Conservation (phyloP, 495 filamentous ascomycete species). For the Cladorrhinum samala region DNA sequence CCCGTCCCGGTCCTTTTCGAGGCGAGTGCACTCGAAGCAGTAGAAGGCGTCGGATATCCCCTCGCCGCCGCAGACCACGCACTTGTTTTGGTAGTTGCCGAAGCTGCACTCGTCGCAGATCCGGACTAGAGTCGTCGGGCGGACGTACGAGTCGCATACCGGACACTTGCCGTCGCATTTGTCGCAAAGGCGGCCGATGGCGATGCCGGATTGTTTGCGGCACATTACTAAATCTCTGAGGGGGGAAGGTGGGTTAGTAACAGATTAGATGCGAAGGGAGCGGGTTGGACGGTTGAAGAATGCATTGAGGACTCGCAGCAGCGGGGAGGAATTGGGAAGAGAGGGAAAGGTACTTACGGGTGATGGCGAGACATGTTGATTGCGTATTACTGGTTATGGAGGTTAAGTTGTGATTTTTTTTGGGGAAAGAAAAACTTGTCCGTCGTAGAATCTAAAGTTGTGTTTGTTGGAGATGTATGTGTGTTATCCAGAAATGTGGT, state of each 20-base stretch:
- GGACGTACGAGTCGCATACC: slow-evolving; percentile 97
- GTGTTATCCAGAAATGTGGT: too few species aligned
- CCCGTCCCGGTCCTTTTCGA: slow-evolving; percentile 96
- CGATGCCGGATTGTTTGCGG: slow-evolving; percentile 96
- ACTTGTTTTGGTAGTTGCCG: slow-evolving; percentile 99
- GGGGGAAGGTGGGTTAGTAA: neutral
- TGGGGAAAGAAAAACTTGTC: too few species aligned
- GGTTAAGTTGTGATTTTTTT: too few species aligned
- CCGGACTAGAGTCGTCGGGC: slow-evolving; percentile 90
- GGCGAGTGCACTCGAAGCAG: slow-evolving; percentile 95
- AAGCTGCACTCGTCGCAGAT: slow-evolving; percentile 99
- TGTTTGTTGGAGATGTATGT: too few species aligned
- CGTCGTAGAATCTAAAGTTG: too few species aligned
- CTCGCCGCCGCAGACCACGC: slow-evolving; percentile 96
- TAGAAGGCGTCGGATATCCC: slow-evolving; percentile 99
- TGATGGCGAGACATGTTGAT: slow-evolving; percentile 37
- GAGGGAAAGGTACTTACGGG: slow-evolving; percentile 21
- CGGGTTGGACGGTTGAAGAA: neutral
- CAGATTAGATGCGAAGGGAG: neutral
- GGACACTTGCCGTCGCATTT: slow-evolving; percentile 99
- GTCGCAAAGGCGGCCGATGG: slow-evolving; percentile 98
- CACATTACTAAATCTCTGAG: slow-evolving; percentile 96
- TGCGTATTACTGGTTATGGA: neutral
- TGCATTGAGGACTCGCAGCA: neutral
- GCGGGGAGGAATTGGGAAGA: neutral